phyloP scores from a whole-genome alignment of 1,284 basidiomycete species.

The Ceratobasidium papillatum region DNA sequence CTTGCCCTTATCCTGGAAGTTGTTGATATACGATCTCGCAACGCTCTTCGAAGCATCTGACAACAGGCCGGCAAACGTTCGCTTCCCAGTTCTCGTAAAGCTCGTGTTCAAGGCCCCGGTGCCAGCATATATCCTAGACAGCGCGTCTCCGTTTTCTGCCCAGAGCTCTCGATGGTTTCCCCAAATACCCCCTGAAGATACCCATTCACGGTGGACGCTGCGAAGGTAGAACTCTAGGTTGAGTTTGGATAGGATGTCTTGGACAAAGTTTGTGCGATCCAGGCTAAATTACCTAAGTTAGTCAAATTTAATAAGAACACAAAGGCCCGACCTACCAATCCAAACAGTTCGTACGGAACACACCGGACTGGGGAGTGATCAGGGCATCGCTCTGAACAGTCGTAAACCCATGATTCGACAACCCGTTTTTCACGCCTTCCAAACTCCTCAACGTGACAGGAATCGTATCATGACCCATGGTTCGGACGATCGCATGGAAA shows the following conservation, averaged over 20 bases:
- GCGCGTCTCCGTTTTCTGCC: conserved; percentile 94
- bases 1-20: conserved; percentile 96
- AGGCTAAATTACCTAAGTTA: conserved; percentile 61
- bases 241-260: conserved; percentile 87
- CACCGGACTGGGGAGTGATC: conserved; percentile 85
- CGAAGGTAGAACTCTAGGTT: conserved; percentile 78
- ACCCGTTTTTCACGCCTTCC: conserved; percentile 67
- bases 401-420: conserved; percentile 87
- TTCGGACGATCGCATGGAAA: conserved; percentile 85
- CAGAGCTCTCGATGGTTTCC: conserved; percentile 89
- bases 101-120: conserved; percentile 96
- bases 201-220: conserved; percentile 77
- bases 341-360: conserved; percentile 94
- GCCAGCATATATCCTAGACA: conserved; percentile 94
- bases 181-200: conserved; percentile 78
- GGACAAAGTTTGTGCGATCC: conserved; percentile 97
- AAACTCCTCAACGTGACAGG: conserved; percentile 76
- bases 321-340: conserved; percentile 73
- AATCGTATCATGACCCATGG: conserved; percentile 90
- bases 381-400: conserved; percentile 77
- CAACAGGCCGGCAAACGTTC: conserved; percentile 88
- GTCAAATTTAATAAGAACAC: conserved; percentile 25
- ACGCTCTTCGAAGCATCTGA: conserved; percentile 98
- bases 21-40: conserved; percentile 94
- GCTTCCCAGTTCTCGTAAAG: conserved; percentile 93